A percentile compares a stretch with the other conserved stretches of the same genome.
phyloP scores from a whole-genome alignment of 2,329 filamentous ascomycete species.

The Clarireedia sp. region DNA sequence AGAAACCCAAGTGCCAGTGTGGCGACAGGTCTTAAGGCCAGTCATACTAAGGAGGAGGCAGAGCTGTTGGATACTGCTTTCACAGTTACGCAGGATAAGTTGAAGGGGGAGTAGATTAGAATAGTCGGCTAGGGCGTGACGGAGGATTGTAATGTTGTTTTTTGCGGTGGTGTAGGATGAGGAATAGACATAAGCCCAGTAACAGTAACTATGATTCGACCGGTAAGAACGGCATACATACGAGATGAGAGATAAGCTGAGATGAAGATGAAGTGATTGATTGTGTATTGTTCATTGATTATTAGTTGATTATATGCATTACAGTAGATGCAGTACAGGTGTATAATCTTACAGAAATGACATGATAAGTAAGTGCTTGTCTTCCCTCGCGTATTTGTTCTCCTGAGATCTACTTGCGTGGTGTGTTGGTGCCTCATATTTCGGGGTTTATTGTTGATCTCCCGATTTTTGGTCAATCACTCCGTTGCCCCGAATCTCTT shows the following conservation, averaged over 20 bases:
- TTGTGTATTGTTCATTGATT: no score
- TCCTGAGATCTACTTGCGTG: no score
- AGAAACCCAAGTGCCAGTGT: conserved; percentile 89
- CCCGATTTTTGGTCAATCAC: no score
- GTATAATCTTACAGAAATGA: no score
- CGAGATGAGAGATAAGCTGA: not conserved
- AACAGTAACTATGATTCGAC: not conserved
- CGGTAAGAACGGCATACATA: not conserved
- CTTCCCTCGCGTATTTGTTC: no score
- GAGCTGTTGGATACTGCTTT: conserved; percentile 65
- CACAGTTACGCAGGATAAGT: conserved; percentile 57
- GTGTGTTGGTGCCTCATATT: no score
- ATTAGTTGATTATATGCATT: no score
- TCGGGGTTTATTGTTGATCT: no score
- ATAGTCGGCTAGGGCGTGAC: not conserved
- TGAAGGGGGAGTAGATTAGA: conserved; percentile 44
- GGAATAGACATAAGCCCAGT: not conserved
- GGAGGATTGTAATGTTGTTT: conserved; percentile 4
- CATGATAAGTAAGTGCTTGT: no score
- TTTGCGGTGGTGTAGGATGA: not conserved
- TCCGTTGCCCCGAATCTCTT: no score
- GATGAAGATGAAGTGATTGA: not conserved
- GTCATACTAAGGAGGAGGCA: conserved; percentile 87
- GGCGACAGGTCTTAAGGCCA: conserved; percentile 82
- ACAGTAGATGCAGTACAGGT: no score